Evolutionary conservation across 176 grass and related monocot genomes (phyloP), one percentile per base, ranked within the genome.

Genomic region (Carex kokanica): DNA sequence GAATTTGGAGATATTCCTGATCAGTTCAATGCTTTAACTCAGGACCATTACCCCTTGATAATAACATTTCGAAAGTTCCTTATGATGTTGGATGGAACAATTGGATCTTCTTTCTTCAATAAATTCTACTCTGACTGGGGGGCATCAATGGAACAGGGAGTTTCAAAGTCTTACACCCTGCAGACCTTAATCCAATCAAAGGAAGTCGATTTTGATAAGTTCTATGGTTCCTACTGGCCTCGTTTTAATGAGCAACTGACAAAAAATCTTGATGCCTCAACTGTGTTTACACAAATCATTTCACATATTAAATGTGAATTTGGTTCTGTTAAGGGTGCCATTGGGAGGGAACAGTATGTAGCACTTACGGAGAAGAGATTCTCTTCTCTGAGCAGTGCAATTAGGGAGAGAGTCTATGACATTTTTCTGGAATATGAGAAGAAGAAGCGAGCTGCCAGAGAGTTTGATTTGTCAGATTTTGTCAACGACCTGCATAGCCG

Each of bases 41-140:
- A 25, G 1, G 38, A 66, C 1, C 85, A 91, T 34, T 97, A 89
- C 75, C 94, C 94, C 24, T 84, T 97, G 63, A 84, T 91, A 21
- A 89, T 97, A n/a, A 94, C 94, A 62, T 97, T 84, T 36, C 71
- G 78, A 1, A 97, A 97, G 51, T 92, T 94, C 55, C 80, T 97
- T 78, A 84, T 92, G 90, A 97, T 97, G 92, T 86, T 97, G 23
- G 94, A 97, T 91, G 94, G 92, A 86, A 94, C 94, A 41, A 86
- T 81, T 2, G 16, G 7, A 12, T 83, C 15, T 64, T 97, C 94
- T 17, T 97, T 92, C 77, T 97, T 97, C 75, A 88, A 91, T 86
- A 88, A 65, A 47, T 91, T 88, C 13, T 88, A 10, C 82, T 66
- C 85, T 85, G 86, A 87, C 25, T 51, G 84, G 51, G 86, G 85